Base-by-base conservation (phyloP, 495 filamentous ascomycete genomes). In the Ramalina intermedia region DNA sequence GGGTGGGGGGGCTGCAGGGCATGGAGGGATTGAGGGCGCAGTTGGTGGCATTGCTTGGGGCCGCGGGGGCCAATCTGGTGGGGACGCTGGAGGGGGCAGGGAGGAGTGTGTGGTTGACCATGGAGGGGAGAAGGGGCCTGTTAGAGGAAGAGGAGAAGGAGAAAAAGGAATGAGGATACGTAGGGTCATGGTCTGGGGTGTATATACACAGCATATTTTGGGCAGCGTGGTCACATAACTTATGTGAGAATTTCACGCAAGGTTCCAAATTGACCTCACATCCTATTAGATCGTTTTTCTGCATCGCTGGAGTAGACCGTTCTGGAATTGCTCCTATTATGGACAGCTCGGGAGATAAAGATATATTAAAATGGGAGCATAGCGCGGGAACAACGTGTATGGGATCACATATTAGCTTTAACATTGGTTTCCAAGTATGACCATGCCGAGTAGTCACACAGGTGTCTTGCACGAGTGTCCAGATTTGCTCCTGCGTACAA, bases 1-100 rank as follows among this genome's bases (percentile, higher is more conserved):
- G 85, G 84, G 77, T 96, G 45, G 85, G 83, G 38, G 74, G 78
- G n/a, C 84, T 96, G 58, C 72, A 82, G 56, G 88, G 88, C 11
- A 60, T 95, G 50, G 86, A 90, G 26, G 80, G 81, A 17, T 69
- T 96, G 55, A 75, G 89, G 49, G 83, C 78, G 26, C 82, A 93
- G 70, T 69, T 99, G 53, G 80, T 94, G 24, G 65, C 61, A 54
- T 73, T 90, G 65, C 67, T 96, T 66, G 80, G 85, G 62, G 77
- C 75, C 57, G 73, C 85, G 55, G 85, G 84, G 29, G 76, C 79
- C 35, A 76, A 82, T 49, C 58, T 96, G 43, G 82, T 85, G 36
- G 78, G 62, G 55, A 70, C 75, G 20, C 61, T 96, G 64, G 87
- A 94, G 63, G 78, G 82, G 16, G 76, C 81, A 49, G 70, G 81